A percentile compares a stretch with the other conserved stretches of the same genome.
phyloP scores from a whole-genome alignment of 371 early-diverging fungal species.

The Mortierella polycephala region DNA sequence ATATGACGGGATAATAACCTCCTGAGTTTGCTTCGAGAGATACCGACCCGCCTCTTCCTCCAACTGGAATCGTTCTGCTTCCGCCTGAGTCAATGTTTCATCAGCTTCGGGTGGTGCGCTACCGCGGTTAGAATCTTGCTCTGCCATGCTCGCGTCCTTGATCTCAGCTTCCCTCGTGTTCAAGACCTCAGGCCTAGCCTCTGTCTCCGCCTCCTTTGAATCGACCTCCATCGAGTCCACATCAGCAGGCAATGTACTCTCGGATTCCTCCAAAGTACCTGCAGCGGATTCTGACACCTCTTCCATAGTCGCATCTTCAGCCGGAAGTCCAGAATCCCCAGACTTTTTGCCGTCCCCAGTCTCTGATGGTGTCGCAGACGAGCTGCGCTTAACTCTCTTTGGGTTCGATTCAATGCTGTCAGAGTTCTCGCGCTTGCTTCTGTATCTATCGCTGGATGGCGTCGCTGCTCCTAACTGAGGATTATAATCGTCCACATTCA shows the following conservation, averaged over 20 bases:
- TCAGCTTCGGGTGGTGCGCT: constrained; percentile 59
- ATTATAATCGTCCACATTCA: constrained; percentile 85
- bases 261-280: constrained; percentile 7
- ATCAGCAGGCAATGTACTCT: constrained; percentile 22
- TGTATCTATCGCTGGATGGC: constrained; percentile 35
- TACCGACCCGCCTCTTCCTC: constrained; percentile 81
- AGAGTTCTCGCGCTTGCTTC: constrained; percentile 45
- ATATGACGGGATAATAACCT: constrained; percentile 85
- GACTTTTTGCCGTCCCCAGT: constrained; percentile 9
- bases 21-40: constrained; percentile 77
- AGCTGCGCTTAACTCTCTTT: constrained; percentile 49
- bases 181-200: constrained; percentile 44
- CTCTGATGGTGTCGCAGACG: constrained; percentile 23
- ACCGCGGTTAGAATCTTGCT: constrained; percentile 61
- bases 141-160: constrained; percentile 59
- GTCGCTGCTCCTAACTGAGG: constrained; percentile 21
- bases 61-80: constrained; percentile 54
- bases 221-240: constrained; percentile 47
- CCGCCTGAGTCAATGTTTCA: constrained; percentile 37
- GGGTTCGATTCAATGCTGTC: constrained; percentile 35
- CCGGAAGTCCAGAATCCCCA: neutral
- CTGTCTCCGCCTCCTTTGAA: constrained; percentile 20
- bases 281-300: constrained; percentile 12
- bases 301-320: constrained; percentile 37
- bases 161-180: constrained; percentile 58